Evolutionary conservation across 352 stramenopile genomes (phyloP), one percentile per base, ranked within the genome.

Genomic region (Phytophthora boehmeriae): DNA sequence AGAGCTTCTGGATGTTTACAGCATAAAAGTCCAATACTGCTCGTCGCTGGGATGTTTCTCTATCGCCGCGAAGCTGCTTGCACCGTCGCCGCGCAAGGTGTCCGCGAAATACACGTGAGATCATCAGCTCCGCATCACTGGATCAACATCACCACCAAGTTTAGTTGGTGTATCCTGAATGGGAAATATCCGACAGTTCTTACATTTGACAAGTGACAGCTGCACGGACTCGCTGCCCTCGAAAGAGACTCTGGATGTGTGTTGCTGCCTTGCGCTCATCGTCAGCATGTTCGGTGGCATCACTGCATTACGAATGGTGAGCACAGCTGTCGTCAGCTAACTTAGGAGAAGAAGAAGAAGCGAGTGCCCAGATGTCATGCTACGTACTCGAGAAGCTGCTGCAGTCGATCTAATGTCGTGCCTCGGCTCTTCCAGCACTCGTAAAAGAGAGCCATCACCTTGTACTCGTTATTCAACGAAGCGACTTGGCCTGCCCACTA

Each of bases 221-320:
- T 28, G 75, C 66, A n/a, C 76, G 80, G 3, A 89, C 75, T 51
- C 66, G 60, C 30, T 90, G 76, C 2, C 80, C 83, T 38, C 76
- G 66, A 34, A 87, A 90, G 14, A 89, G 50, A 11, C 83, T 66
- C 63, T 92, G 83, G 53, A 92, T 89, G 54, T 82, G 49, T 22
- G 80, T 75, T 1, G 74, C 75, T 3, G 80, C 83, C 8, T 49
- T 59, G 16, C 60, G 44, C 41, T 92, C 78, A 1, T 20, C 58
- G 4, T 73, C 67, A n/a, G 61, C 56, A 27, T 85, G 80, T 9
- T 51, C 63, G n/a, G 73, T 42, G 6, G 78, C 75, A 38, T 89
- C 83, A n/a, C 80, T 89, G 27, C 11, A 62, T 8, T 14, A 34
- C 51, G 48, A 47, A 43, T 32, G 22, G 14, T 28, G 41, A 47